Conservation (phyloP, 202 grass and related monocot species). For the Miscanthus sacchariflorus region DNA sequence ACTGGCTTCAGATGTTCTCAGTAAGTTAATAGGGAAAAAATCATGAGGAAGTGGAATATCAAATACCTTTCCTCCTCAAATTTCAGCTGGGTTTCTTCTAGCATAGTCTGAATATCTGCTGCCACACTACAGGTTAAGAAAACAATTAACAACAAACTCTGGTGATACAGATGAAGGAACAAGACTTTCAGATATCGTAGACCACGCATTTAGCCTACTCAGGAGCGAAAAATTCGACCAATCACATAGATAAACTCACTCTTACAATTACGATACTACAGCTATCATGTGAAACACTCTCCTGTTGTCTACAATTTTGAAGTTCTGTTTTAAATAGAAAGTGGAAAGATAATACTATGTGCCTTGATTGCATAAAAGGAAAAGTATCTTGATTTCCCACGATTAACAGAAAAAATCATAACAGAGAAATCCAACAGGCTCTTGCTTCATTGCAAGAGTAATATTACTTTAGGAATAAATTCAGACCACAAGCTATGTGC, state of each 20-base stretch:
- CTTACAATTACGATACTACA: neutral
- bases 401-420: neutral
- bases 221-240: neutral
- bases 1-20: neutral
- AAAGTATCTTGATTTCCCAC: neutral
- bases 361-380: neutral
- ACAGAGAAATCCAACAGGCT: neutral
- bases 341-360: neutral
- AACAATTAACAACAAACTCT: neutral
- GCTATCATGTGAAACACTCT: neutral
- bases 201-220: neutral
- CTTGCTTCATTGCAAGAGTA: neutral
- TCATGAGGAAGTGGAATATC: conserved; percentile 47
- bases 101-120: conserved; percentile 65
- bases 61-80: conserved; percentile 85
- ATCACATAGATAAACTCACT: neutral
- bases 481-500: neutral
- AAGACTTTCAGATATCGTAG: neutral
- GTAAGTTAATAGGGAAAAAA: neutral
- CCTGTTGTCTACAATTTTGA: neutral
- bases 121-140: conserved; percentile 64
- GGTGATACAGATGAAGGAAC: neutral
- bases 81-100: conserved; percentile 77
- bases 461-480: neutral
- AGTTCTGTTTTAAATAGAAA: neutral